These are phyloP conservation scores for Fusarium miscanthi DNA, from an alignment of 2,329 filamentous ascomycete genomes.

Conservation along the genomic window DNA sequence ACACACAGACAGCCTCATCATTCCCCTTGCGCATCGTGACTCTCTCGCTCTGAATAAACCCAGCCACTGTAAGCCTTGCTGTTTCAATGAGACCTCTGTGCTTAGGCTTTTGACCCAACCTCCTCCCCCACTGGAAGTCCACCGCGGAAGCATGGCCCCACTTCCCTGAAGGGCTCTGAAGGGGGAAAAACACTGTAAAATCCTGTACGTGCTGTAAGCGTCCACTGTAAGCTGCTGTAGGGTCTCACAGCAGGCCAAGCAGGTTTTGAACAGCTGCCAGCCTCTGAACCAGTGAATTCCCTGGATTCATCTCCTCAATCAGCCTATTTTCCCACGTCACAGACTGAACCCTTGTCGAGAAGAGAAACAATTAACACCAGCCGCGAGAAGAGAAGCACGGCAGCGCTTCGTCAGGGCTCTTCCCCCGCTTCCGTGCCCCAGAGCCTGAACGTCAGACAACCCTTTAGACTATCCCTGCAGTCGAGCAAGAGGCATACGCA, in stretches of 20 bases:
- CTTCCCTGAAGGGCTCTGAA: conserved; percentile 21
- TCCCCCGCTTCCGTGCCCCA: conserved; percentile 21
- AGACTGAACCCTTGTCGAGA: conserved; percentile 13
- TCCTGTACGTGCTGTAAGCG: conserved; percentile 17
- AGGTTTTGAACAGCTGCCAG: conserved; percentile 18
- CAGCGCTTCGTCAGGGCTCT: conserved; percentile 12
- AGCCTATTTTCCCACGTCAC: conserved; percentile 29
- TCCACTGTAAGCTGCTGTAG: conserved; percentile 22
- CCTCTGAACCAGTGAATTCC: conserved; percentile 15
- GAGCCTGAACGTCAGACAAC: conserved; percentile 29
- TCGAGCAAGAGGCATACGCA: conserved; percentile 20
- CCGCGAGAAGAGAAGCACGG: conserved; percentile 18
- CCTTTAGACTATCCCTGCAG: conserved; percentile 20
- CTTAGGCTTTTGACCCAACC: not conserved
- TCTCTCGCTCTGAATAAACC: conserved; percentile 9
- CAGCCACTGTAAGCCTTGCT: conserved; percentile 16
- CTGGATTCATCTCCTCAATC: conserved; percentile 16
- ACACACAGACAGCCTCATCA: conserved; percentile 11
- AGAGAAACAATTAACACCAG: conserved; percentile 16
- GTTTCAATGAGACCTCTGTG: conserved; percentile 6
- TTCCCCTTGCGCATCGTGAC: conserved; percentile 18
- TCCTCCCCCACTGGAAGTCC: conserved; percentile 11
- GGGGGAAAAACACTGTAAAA: not conserved
- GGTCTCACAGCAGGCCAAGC: conserved; percentile 17
- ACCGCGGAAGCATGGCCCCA: conserved; percentile 8